Base-by-base conservation (phyloP, 2,329 filamentous ascomycete species). In the Podosphaera xanthii region DNA sequence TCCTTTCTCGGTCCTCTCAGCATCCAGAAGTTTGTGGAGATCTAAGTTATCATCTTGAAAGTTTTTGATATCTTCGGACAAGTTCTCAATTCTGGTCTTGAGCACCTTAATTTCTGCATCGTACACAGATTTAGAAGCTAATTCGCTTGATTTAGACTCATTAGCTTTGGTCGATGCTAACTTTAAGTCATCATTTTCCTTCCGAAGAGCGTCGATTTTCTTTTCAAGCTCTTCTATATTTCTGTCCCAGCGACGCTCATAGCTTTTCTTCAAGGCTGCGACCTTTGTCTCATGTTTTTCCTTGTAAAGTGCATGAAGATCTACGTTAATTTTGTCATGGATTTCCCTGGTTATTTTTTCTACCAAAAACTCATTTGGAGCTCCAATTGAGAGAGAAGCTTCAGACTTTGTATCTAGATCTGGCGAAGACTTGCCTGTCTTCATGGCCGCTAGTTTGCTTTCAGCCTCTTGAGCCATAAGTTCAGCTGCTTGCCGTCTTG, bases 211-310 rank as follows among this genome's bases (percentile, higher is more conserved):
- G 53, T 82, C 81, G 50, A 94, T 76, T 62, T 81, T 82, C 22
- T 71, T 70, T 71, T 94, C 86, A 2, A 95, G 79, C 65, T 91
- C 86, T 59, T 80, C 80, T 60, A 91, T 80, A 67, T 85, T 87
- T 76, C 94, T 94, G 71, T 94, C 88, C 80, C 88, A 92, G 59
- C 91, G 83, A 54, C 80, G 79, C 70, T 96, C 88, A 72, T 97
- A 85, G 62, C 79, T 83, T 72, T 84, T 83, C 73, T 84, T 97
- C 63, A 98, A 76, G 3, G 90, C 91, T 0, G 87, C 80, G 52
- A 97, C 91, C 74, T 98, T 98, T 62, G 84, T 87, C 74, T 97
- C 91, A 70, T 98, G 92, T 73, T 98, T 98, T 69, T 85, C 83
- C 74, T 96, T 97, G 78, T 98, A 98, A 9, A 95, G 77, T 0